Evolutionary conservation across 257 asterid species (phyloP).

Genomic region (Lycium barbarum): DNA sequence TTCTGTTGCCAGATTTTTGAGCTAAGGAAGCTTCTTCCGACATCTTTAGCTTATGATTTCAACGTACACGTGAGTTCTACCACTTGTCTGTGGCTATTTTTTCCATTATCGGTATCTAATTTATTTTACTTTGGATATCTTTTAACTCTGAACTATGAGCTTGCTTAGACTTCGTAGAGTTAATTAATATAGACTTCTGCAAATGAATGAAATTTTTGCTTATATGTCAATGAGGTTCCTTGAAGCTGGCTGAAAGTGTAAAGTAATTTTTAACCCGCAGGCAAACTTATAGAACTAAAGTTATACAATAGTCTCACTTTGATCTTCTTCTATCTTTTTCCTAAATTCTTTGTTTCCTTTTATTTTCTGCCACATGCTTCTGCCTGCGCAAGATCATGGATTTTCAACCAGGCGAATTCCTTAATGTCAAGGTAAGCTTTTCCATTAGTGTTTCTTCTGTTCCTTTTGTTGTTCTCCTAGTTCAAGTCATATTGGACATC

Average conservation of each 20-base stretch:
- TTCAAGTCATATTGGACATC: neutral
- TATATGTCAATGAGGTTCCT: neutral
- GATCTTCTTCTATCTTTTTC: conserved; percentile 10
- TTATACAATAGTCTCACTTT: neutral
- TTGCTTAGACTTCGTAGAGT: neutral
- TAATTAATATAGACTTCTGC: neutral
- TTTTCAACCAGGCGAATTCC: conserved; percentile 97
- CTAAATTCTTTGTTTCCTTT: neutral
- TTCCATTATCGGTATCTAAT: neutral
- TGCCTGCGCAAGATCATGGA: conserved; percentile 81
- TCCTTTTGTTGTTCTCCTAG: neutral
- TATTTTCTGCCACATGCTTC: conserved; percentile 2
- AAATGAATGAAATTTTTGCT: neutral
- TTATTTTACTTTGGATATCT: neutral
- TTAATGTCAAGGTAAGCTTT: conserved; percentile 82
- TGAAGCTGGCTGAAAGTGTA: neutral
- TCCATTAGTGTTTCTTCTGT: conserved; percentile 15
- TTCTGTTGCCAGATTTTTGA: conserved; percentile 70
- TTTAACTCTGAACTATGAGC: conserved; percentile 8
- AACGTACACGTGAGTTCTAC: conserved; percentile 76
- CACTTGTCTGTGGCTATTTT: neutral
- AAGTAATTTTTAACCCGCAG: neutral
- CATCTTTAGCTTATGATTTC: conserved; percentile 81
- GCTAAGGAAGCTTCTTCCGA: conserved; percentile 93
- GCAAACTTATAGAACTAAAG: neutral